These are phyloP conservation scores for Maudiozyma pseudohumilis DNA, from an alignment of 805 yeast genomes.

Conservation along the genomic window DNA sequence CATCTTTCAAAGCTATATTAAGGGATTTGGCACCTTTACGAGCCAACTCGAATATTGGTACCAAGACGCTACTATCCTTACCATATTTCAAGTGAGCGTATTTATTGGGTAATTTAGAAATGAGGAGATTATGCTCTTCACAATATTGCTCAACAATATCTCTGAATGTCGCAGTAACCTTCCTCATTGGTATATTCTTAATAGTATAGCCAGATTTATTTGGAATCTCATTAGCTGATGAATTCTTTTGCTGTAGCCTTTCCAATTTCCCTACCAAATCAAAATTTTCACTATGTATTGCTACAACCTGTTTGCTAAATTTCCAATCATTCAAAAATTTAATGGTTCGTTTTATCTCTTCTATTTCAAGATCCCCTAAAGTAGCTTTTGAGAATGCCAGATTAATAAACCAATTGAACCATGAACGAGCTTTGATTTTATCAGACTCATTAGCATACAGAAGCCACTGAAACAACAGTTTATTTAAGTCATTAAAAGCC, in stretches of 20 bases:
- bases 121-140: slow-evolving; percentile 34
- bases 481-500: slow-evolving; percentile 18
- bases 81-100: slow-evolving; percentile 19
- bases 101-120: slow-evolving; percentile 11
- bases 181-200: slow-evolving; percentile 33
- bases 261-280: slow-evolving; percentile 8
- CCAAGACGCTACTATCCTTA: slow-evolving; percentile 18
- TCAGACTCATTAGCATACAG: slow-evolving; percentile 10
- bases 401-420: slow-evolving; percentile 20
- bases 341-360: slow-evolving; percentile 5
- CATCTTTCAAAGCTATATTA: slow-evolving; percentile 44
- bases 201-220: slow-evolving; percentile 8
- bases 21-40: not conserved
- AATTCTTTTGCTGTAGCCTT: too few relatives aligned
- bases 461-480: slow-evolving; percentile 19
- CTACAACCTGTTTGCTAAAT: not conserved
- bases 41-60: slow-evolving; percentile 17
- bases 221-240: not conserved
- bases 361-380: not conserved
- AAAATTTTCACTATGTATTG: slow-evolving; percentile 18
- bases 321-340: slow-evolving; percentile 7
- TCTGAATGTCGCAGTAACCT: slow-evolving; percentile 38
- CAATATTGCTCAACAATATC: slow-evolving; percentile 62
- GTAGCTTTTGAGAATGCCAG: slow-evolving; percentile 4
- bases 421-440: slow-evolving; percentile 3